Conservation (phyloP, 306 rosid genomes). For the Inga oerstediana region DNA sequence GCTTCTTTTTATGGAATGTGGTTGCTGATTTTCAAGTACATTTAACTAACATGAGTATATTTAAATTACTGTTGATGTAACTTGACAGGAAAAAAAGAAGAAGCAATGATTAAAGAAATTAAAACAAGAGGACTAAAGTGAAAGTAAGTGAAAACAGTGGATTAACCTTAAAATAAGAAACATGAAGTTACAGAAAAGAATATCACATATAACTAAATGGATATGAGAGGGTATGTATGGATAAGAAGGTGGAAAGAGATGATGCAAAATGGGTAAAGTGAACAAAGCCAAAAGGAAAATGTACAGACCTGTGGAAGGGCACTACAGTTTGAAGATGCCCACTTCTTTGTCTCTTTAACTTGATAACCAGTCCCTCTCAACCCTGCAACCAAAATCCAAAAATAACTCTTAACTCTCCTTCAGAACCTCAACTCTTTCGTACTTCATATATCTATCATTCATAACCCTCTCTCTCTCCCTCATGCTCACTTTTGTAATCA, state of each 20-base stretch:
- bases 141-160: background rate
- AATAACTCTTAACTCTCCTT: constrained; percentile 25
- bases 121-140: background rate
- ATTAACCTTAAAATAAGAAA: background rate
- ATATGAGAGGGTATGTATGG: constrained; percentile 18
- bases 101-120: background rate
- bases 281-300: constrained; percentile 41
- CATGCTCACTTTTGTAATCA: constrained; percentile 16
- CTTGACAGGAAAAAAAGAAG: background rate
- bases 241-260: constrained; percentile 44
- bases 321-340: constrained; percentile 58
- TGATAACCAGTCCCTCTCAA: constrained; percentile 53
- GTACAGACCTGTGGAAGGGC: constrained; percentile 51
- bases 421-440: constrained; percentile 25
- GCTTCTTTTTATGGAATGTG: background rate
- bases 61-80: background rate
- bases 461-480: constrained; percentile 4
- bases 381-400: constrained; percentile 50
- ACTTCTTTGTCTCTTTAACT: constrained; percentile 62
- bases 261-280: constrained; percentile 27
- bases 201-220: background rate
- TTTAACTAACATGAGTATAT: background rate
- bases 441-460: background rate
- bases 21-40: background rate
- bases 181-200: background rate